Base-by-base conservation (phyloP, 2,329 filamentous ascomycete species). In the Drechslerella coelobrocha region DNA sequence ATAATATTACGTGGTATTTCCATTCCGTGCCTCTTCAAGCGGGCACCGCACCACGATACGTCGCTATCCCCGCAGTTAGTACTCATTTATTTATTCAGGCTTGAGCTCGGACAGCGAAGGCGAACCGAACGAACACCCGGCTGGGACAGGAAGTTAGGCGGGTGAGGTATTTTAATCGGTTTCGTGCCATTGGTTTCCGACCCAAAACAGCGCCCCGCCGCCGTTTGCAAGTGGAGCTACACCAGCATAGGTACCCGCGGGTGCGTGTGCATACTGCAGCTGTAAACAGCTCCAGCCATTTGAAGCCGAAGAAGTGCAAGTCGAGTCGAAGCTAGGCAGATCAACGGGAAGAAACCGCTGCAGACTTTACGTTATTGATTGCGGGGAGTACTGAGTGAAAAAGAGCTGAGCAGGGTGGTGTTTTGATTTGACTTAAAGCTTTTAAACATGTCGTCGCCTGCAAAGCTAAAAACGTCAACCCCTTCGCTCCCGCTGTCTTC, bases 141-240 rank as follows among this genome's bases (percentile, higher is more conserved):
- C 41, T 45, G 41, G 41, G 19, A 45, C 39, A 45, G 14, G 51
- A 26, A 31, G 39, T 24, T 8, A 48, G 10, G 21, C 14, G 17
- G 7, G 17, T 71, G 66, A 71, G 66, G 66, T 60, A 71, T 71
- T 71, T 71, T 71, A 71, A 71, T 63, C 57, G 59, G 59, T 29
- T 14, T 26, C 47, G 66, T 47, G 24, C 45, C 47, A 71, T 63
- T 71, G 59, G 59, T 60, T 71, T 50, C 62, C 62, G 55, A 34
- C 34, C 34, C 9, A 12, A 41, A 17, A 51, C 37, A 55, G 63
- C 54, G 6, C 29, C 29, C 29, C 29, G 29, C 29, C 6, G 53
- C 37, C 45, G 31, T 17, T 14, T 55, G 60, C 52, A 43, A 54
- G 61, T 54, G 55, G 57, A 71, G 66, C 59, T 34, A 31, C 62